Evolutionary conservation across 208 protist genomes (phyloP).

Genomic region (Leishmania martiniquensis): DNA sequence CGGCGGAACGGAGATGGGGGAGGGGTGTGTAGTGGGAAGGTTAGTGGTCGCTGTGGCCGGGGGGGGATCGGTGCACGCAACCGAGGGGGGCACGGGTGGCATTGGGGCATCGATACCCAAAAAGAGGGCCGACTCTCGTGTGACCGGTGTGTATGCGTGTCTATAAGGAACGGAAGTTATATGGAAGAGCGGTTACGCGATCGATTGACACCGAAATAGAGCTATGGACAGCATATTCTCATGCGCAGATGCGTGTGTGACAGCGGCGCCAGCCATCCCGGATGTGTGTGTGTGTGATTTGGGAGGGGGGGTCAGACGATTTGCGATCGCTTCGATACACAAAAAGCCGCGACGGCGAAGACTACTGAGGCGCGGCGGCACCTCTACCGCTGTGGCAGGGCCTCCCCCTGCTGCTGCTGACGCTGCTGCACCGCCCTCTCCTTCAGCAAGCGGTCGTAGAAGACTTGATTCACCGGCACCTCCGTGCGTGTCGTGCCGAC

Average conservation of each 20-base stretch:
- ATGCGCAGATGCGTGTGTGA: neutral
- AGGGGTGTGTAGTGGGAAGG: neutral
- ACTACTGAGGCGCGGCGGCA: neutral
- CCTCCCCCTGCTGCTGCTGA: neutral
- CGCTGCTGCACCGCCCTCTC: conserved; percentile 25
- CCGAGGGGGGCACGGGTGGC: too few species aligned
- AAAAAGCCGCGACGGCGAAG: neutral
- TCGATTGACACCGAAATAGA: neutral
- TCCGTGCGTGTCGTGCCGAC: conserved; percentile 23
- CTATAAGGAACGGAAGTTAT: neutral
- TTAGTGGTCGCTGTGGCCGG: neutral
- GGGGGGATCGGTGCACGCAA: neutral
- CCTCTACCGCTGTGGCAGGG: neutral
- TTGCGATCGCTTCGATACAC: neutral
- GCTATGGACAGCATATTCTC: neutral
- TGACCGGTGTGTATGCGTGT: neutral
- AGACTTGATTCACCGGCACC: conserved; percentile 67
- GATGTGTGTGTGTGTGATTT: neutral
- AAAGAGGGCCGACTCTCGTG: neutral
- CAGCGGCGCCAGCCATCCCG: neutral
- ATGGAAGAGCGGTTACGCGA: neutral
- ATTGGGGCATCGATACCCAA: neutral
- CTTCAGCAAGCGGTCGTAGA: conserved; percentile 79
- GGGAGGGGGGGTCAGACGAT: neutral
- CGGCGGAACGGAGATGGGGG: too few species aligned